Base-by-base conservation (phyloP, 768 basidiomycete genomes). In the Punctularia strigosozonata region DNA sequence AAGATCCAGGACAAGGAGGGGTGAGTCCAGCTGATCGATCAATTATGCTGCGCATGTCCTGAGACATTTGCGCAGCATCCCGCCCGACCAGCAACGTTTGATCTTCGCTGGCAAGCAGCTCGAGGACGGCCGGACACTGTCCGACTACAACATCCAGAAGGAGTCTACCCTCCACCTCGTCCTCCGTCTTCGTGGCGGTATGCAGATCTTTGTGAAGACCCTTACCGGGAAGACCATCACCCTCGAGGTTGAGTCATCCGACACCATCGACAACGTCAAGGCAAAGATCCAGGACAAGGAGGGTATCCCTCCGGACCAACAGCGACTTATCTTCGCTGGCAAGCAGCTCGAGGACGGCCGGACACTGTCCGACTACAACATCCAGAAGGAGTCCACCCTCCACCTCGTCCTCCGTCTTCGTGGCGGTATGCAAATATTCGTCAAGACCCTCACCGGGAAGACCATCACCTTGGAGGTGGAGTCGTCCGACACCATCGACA, bases 81-180 rank as follows among this genome's bases (percentile, higher is more conserved):
- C 82, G 25, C 79, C 83, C 3, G 82, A 90, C 48, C 87, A 91
- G 53, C 90, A 92, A 51, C 82, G 89, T 31, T 64, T 91, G 33
- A 89, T 85, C 56, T 94, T 92, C 47, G 90, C 90, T 32, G 91
- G 90, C 33, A 94, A 94, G 66, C 90, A 94, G 53, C 64, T 92
- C 8, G 91, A 94, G 57, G 91, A 95, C 41, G 91, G 91, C 3
- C 82, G 91, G 35, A 95, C 90, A 0, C 70, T 91, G 4, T 65
- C 67, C 46, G 79, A 84, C 39, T 83, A 83, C 53, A 82, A 84
- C 56, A 85, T 83, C 25, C 82, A 84, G 70, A 80, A 85, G 62
- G 82, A 83, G 57, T 77, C 75, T 0, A 83, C 80, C 0, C 74
- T 81, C 25, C 80, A 82, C 43, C 58, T 85, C n/a, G 83, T 82